These are phyloP conservation scores for Fraxinus ornus DNA, from an alignment of 305 asterid species.

Conservation along the genomic window DNA sequence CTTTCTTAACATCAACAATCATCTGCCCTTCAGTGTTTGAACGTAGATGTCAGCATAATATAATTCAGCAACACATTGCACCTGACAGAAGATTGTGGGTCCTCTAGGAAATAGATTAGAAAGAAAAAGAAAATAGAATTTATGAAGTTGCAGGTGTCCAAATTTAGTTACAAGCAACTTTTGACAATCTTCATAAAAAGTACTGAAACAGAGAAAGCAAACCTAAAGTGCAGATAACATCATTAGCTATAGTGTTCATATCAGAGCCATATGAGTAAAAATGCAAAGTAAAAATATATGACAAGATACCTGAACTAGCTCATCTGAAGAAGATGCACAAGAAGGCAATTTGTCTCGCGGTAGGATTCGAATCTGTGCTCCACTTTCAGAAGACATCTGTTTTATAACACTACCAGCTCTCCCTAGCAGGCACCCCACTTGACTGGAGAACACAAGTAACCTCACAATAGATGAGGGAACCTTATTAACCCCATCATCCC, in stretches of 20 bases:
- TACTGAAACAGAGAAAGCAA: constrained; percentile 8
- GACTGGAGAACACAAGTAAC: constrained; percentile 70
- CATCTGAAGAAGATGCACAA: constrained; percentile 81
- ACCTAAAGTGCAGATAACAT: background rate
- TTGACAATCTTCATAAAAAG: background rate
- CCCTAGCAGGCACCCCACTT: constrained; percentile 77
- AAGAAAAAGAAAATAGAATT: background rate
- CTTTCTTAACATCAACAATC: background rate
- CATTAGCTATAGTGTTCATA: background rate
- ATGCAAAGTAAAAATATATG: background rate
- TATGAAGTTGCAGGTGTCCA: background rate
- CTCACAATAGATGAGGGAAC: constrained; percentile 44
- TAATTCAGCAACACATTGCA: background rate
- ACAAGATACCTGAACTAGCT: constrained; percentile 73
- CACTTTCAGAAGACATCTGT: constrained; percentile 84
- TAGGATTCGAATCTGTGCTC: constrained; percentile 79
- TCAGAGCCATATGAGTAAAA: background rate
- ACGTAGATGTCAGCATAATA: constrained; percentile 10
- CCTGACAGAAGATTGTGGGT: background rate
- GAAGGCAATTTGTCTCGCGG: constrained; percentile 85
- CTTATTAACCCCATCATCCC: constrained; percentile 54
- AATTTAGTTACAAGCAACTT: constrained; percentile 10
- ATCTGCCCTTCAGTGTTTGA: constrained; percentile 8
- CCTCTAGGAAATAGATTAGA: background rate
- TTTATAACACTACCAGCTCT: constrained; percentile 78